A percentile compares a stretch with the other conserved stretches of the same genome.
phyloP scores from a whole-genome alignment of 495 filamentous ascomycete genomes.

The Penicillium coffeae region DNA sequence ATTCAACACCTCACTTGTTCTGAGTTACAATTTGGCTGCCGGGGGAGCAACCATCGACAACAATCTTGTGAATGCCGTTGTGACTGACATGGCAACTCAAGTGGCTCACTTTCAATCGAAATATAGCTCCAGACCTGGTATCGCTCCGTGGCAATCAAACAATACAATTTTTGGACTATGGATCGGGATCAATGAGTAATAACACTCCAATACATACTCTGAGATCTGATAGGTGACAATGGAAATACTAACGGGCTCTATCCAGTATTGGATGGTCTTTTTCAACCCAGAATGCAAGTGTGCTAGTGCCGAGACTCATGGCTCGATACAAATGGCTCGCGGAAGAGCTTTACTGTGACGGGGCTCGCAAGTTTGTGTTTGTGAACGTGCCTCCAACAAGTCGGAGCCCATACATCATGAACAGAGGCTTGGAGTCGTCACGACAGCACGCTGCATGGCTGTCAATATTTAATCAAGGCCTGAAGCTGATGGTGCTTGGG shows the following conservation, averaged over 20 bases:
- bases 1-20: slow-evolving; percentile 49
- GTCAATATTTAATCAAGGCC: slow-evolving; percentile 26
- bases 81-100: slow-evolving; percentile 29
- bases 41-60: slow-evolving; percentile 56
- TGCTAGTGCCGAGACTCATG: slow-evolving; percentile 53
- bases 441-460: slow-evolving; percentile 27
- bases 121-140: slow-evolving; percentile 27
- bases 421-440: slow-evolving; percentile 21
- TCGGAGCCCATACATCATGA: slow-evolving; percentile 52
- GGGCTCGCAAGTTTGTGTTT: slow-evolving; percentile 73
- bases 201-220: background rate
- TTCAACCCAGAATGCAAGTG: slow-evolving; percentile 37
- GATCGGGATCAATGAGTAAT: slow-evolving; percentile 74
- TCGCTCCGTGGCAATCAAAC: slow-evolving; percentile 56
- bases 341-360: slow-evolving; percentile 56
- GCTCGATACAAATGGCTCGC: slow-evolving; percentile 52
- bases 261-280: slow-evolving; percentile 60
- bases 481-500: slow-evolving; percentile 23
- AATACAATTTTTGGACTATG: slow-evolving; percentile 66
- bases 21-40: slow-evolving; percentile 54
- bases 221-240: background rate
- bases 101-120: slow-evolving; percentile 24
- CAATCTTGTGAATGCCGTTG: slow-evolving; percentile 32
- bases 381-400: slow-evolving; percentile 72
- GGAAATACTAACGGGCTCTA: slow-evolving; percentile 1